Conservation (phyloP, 2,329 filamentous ascomycete species). For the Calonectria honghensis region DNA sequence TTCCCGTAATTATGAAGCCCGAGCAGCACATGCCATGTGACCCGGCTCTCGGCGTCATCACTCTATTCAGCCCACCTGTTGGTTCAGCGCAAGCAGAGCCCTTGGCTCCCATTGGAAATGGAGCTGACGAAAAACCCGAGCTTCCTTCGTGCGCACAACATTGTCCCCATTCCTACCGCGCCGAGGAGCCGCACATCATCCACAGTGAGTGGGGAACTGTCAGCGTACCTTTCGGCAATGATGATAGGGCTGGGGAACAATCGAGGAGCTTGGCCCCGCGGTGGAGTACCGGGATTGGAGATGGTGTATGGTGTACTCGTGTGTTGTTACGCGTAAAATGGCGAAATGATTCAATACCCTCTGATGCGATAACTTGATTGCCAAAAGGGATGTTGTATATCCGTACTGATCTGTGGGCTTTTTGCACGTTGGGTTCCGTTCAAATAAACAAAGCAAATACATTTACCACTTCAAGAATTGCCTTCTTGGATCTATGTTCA, state of each 20-base stretch:
- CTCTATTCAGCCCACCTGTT: not conserved
- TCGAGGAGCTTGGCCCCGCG: not conserved
- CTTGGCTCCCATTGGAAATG: not conserved
- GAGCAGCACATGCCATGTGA: not conserved
- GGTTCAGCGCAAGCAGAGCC: too few species aligned
- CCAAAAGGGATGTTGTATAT: not conserved
- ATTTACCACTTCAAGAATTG: not conserved
- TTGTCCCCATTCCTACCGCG: not conserved
- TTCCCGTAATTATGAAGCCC: not conserved
- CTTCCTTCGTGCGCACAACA: not conserved
- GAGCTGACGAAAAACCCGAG: not conserved
- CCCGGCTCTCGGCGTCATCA: not conserved
- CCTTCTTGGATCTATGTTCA: not conserved
- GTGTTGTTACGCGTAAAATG: not conserved
- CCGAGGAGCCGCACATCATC: not conserved
- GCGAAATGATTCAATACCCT: not conserved
- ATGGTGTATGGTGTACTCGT: conserved; percentile 1
- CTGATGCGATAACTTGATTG: not conserved
- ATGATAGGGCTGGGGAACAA: not conserved
- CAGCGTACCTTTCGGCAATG: not conserved
- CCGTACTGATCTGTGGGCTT: not conserved
- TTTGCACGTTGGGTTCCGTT: not conserved
- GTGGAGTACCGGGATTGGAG: not conserved
- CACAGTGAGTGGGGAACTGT: not conserved
- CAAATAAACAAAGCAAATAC: not conserved